Evolutionary conservation across 2,329 filamentous ascomycete genomes (phyloP).

Genomic region (Tolypocladium tundrense): DNA sequence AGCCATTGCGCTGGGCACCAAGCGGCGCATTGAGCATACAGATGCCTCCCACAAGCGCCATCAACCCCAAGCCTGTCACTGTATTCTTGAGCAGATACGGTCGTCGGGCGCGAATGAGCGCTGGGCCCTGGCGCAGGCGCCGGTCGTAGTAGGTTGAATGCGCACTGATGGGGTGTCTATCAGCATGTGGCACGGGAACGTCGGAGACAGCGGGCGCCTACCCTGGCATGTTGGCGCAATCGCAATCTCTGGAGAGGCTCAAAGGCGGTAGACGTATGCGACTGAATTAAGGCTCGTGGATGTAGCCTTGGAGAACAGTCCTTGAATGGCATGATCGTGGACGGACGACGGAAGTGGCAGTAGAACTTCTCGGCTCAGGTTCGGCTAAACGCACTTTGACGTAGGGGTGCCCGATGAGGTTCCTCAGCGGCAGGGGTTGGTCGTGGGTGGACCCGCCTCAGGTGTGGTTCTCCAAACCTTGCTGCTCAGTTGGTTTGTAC

Average conservation of each 20-base stretch:
- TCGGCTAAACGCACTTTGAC: neutral
- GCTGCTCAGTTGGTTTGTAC: neutral
- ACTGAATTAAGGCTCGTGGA: neutral
- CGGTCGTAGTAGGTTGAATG: constrained; percentile 81
- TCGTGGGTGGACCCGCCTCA: neutral
- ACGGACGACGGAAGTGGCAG: neutral
- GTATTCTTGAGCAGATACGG: constrained; percentile 90
- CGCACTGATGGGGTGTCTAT: constrained; percentile 24
- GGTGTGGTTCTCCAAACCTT: neutral
- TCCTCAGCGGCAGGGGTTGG: neutral
- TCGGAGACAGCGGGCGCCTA: neutral
- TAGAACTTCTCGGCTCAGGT: neutral
- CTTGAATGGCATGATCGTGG: neutral
- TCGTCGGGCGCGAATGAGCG: constrained; percentile 81
- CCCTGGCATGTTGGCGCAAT: neutral
- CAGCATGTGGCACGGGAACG: neutral
- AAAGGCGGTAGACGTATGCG: neutral
- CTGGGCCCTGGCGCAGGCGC: constrained; percentile 73
- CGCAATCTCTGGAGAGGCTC: neutral
- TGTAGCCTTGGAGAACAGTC: neutral
- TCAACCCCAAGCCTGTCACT: constrained; percentile 65
- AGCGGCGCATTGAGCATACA: constrained; percentile 55
- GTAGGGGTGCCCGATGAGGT: neutral
- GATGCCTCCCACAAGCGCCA: constrained; percentile 68
- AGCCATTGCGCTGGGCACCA: neutral